Conservation (phyloP, 78 protist species). For the Cavenderia fasciculata region DNA sequence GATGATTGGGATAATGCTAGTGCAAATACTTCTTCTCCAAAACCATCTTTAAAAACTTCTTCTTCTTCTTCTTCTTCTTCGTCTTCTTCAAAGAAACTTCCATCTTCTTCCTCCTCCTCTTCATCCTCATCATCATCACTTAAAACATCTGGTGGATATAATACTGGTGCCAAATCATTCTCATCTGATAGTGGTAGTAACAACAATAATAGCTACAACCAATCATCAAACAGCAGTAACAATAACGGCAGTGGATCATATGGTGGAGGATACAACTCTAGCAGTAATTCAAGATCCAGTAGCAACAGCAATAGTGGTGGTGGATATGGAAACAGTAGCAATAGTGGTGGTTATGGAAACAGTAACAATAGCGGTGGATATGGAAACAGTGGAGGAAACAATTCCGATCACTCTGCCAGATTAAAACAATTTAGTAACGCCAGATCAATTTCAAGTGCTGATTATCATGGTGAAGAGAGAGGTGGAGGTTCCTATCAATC, state of each 20-base stretch:
- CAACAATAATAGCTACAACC: too few species aligned
- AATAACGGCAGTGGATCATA: too few species aligned
- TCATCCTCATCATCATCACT: not conserved
- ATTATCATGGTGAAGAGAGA: constrained; percentile 54
- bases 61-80: not conserved
- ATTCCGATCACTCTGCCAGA: not conserved
- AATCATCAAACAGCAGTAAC: not conserved
- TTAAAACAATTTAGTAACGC: constrained; percentile 53
- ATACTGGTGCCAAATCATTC: constrained; percentile 12
- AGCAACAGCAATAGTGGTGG: too few species aligned
- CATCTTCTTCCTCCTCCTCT: too few species aligned
- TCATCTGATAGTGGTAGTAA: too few species aligned
- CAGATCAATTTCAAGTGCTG: constrained; percentile 46
- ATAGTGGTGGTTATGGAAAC: too few species aligned
- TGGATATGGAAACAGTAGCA: too few species aligned
- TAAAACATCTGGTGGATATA: not conserved
- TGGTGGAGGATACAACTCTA: too few species aligned
- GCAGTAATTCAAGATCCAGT: too few species aligned
- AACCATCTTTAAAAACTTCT: not conserved
- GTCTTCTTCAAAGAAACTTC: not conserved
- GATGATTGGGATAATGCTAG: constrained; percentile 34
- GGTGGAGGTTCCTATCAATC: not conserved
- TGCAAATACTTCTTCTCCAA: not conserved
- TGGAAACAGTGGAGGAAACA: not conserved
- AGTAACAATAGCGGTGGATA: too few species aligned